phyloP scores from a whole-genome alignment of 495 filamentous ascomycete genomes.

The Echria macrotheca region DNA sequence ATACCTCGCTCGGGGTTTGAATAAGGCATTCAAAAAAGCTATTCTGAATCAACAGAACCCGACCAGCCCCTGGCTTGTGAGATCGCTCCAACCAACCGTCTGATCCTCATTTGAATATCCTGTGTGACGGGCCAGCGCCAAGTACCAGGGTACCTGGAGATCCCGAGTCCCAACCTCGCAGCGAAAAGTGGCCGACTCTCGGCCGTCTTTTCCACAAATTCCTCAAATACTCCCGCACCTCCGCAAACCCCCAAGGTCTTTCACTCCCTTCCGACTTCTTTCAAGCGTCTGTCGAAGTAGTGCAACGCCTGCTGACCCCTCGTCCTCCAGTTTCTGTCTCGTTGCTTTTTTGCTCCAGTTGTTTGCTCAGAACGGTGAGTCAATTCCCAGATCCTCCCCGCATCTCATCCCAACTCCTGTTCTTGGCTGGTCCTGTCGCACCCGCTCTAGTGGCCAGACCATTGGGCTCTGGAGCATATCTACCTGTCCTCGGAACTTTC shows the following conservation, averaged over 20 bases:
- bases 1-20: too few relatives aligned
- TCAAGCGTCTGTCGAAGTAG: slow-evolving; percentile 17
- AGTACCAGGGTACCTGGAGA: slow-evolving; percentile 17
- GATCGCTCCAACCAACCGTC: too few relatives aligned
- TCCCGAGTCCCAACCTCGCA: slow-evolving; percentile 16
- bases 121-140: slow-evolving; percentile 12
- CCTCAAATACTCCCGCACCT: slow-evolving; percentile 30
- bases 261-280: slow-evolving; percentile 21
- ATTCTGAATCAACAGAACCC: too few relatives aligned
- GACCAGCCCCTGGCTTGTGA: too few relatives aligned
- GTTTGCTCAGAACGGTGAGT: slow-evolving; percentile 7
- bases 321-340: slow-evolving; percentile 8
- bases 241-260: slow-evolving; percentile 17
- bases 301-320: slow-evolving; percentile 5
- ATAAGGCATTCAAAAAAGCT: too few relatives aligned
- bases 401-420: background rate
- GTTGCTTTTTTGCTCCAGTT: slow-evolving; percentile 6
- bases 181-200: slow-evolving; percentile 26
- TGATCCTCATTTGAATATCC: too few relatives aligned
- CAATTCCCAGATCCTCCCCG: background rate
- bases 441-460: background rate
- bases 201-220: slow-evolving; percentile 26
- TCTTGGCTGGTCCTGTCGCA: background rate
- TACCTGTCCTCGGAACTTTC: too few relatives aligned
- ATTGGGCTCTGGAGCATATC: too few relatives aligned